Evolutionary conservation across 1,284 basidiomycete species (phyloP), one percentile per base, ranked within the genome.

Genomic region (Trichosporon sp.): DNA sequence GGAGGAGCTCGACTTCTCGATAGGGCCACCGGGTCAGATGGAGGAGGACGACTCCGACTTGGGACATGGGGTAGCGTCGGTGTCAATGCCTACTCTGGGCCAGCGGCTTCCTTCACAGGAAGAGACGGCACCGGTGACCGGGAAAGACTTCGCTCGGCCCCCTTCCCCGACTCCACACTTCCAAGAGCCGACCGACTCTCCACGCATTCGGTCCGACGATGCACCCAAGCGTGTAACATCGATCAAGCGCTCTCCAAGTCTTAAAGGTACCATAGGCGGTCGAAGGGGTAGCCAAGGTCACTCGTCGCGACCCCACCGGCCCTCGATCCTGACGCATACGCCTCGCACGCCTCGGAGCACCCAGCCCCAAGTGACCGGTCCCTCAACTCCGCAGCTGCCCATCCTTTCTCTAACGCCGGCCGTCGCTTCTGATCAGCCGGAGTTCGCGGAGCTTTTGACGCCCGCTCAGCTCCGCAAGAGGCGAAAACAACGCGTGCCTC

Each of bases 401-500:
- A 71, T 70, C 54, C 61, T 72, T 14, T 31, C 73, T 14, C 69
- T 68, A 1, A 48, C 70, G 6, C 40, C 66, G n/a, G 63, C 69
- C n/a, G 40, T 67, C 48, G 11, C 54, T 56, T 54, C 68, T 8
- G 73, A 74, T 32, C 70, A 77, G 67, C 80, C 80, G 4, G 75
- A 82, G 70, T 82, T 82, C 59, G 80, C 80, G 1, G 80, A 82
- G 64, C 76, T 80, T 4, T 76, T 82, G 59, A 82, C 80, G 0
- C 80, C 80, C 0, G 75, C 75, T 1, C 78, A 79, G 69, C 69
- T 81, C 4, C 74, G 78, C 8, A 69, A 72, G 26, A 71, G 73
- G 59, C 70, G 77, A 10, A 63, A 63, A 19, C 76, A 74, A 5
- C 70, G 66, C 0, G 66, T 59, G 6, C 66, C 40, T 7, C 38